phyloP scores from a whole-genome alignment of 2,329 filamentous ascomycete genomes.

The Helminthosporium solani region DNA sequence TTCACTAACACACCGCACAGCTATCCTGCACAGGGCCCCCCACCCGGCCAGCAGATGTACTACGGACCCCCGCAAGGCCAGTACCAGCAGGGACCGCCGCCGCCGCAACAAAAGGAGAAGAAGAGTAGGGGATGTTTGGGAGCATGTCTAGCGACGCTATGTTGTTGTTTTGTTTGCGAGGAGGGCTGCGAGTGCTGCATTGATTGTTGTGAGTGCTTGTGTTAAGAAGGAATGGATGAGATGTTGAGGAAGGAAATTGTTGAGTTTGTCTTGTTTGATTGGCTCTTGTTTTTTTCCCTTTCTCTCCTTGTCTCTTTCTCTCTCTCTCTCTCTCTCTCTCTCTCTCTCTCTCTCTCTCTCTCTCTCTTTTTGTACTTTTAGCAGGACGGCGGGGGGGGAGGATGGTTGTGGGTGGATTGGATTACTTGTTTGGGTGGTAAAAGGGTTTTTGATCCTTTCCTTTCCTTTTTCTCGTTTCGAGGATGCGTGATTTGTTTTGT shows the following conservation, averaged over 20 bases:
- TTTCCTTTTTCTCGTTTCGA: too few species aligned
- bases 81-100: slow-evolving; percentile 53
- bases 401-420: too few species aligned
- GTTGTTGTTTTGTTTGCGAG: slow-evolving; percentile 65
- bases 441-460: too few species aligned
- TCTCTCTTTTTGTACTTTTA: too few species aligned
- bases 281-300: too few species aligned
- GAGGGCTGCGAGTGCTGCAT: slow-evolving; percentile 64
- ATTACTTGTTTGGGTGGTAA: too few species aligned
- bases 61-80: slow-evolving; percentile 31
- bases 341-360: too few species aligned
- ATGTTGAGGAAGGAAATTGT: neutral
- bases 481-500: too few species aligned
- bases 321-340: too few species aligned
- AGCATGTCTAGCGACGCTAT: slow-evolving; percentile 46
- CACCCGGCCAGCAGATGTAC: slow-evolving; percentile 23
- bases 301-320: too few species aligned
- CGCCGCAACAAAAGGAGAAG: slow-evolving; percentile 49
- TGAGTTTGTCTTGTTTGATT: too few species aligned
- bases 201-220: slow-evolving; percentile 56
- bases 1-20: slow-evolving; percentile 6
- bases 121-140: slow-evolving; percentile 42
- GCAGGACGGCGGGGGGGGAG: too few species aligned
- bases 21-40: slow-evolving; percentile 31
- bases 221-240: slow-evolving; percentile 14